Evolutionary conservation across 2,329 filamentous ascomycete species (phyloP).

Genomic region (Botrytis squamosa): DNA sequence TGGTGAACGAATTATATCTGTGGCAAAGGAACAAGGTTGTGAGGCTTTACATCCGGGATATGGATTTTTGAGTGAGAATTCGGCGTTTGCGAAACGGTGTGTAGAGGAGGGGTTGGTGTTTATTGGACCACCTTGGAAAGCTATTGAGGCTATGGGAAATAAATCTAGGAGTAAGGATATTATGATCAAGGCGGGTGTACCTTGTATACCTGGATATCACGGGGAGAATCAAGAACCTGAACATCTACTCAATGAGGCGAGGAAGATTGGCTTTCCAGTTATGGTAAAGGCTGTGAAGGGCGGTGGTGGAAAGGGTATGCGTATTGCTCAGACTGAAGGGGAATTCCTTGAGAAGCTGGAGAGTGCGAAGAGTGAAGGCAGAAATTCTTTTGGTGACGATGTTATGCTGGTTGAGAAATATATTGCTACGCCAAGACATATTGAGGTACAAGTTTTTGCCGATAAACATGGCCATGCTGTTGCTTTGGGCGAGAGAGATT

Average conservation of each 20-base stretch:
- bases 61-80: slow-evolving; percentile 93
- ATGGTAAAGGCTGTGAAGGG: slow-evolving; percentile 78
- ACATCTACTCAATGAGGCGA: slow-evolving; percentile 65
- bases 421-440: slow-evolving; percentile 75
- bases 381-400: slow-evolving; percentile 78
- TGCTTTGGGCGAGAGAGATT: slow-evolving; percentile 84
- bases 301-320: slow-evolving; percentile 82
- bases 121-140: slow-evolving; percentile 82
- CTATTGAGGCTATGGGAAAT: slow-evolving; percentile 88
- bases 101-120: slow-evolving; percentile 89
- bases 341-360: slow-evolving; percentile 71
- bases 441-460: slow-evolving; percentile 89
- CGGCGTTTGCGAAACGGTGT: slow-evolving; percentile 83
- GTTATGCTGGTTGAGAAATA: slow-evolving; percentile 85
- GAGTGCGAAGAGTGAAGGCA: slow-evolving; percentile 72
- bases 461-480: slow-evolving; percentile 77
- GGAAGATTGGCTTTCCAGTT: slow-evolving; percentile 66
- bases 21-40: slow-evolving; percentile 83
- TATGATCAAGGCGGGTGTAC: slow-evolving; percentile 92
- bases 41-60: slow-evolving; percentile 94
- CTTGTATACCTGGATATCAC: slow-evolving; percentile 95
- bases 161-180: slow-evolving; percentile 94
- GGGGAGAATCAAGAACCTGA: slow-evolving; percentile 73
- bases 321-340: slow-evolving; percentile 65
- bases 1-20: slow-evolving; percentile 83